Evolutionary conservation across 441 rosid species (phyloP).

Genomic region (Syzygium syzygioides): DNA sequence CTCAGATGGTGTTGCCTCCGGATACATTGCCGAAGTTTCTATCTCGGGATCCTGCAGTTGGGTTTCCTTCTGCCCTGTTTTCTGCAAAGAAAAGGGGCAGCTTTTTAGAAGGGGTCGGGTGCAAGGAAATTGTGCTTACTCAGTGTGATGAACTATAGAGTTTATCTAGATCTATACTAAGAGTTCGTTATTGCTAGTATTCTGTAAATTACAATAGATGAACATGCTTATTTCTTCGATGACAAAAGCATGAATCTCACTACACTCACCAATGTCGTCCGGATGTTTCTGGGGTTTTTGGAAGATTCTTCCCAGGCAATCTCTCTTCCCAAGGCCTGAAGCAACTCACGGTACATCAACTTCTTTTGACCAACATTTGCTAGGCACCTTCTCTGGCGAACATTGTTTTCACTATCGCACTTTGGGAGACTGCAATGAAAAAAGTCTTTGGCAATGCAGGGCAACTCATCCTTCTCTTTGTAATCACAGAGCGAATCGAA

Average conservation of each 20-base stretch:
- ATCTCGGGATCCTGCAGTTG: slow-evolving; percentile 14
- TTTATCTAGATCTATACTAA: not conserved
- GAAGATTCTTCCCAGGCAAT: not conserved
- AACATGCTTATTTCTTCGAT: not conserved
- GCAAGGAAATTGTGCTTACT: not conserved
- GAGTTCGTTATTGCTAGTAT: not conserved
- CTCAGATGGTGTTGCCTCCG: not conserved
- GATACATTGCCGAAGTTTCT: slow-evolving; percentile 8
- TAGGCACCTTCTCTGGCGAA: too few relatives aligned
- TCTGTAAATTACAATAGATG: not conserved
- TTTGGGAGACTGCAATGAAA: not conserved
- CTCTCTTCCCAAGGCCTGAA: not conserved
- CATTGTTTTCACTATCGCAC: too few relatives aligned
- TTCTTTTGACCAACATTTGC: not conserved
- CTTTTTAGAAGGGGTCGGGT: not conserved
- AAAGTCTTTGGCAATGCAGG: not conserved
- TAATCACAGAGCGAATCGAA: not conserved
- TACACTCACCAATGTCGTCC: not conserved
- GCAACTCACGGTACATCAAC: not conserved
- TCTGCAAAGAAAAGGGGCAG: not conserved
- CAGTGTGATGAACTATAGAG: not conserved
- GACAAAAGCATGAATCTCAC: not conserved
- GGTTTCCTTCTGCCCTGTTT: slow-evolving; percentile 18
- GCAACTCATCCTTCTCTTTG: not conserved
- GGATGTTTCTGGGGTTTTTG: not conserved